Evolutionary conservation across 306 rosid species (phyloP).

Genomic region (Pyrus bretschneideri): DNA sequence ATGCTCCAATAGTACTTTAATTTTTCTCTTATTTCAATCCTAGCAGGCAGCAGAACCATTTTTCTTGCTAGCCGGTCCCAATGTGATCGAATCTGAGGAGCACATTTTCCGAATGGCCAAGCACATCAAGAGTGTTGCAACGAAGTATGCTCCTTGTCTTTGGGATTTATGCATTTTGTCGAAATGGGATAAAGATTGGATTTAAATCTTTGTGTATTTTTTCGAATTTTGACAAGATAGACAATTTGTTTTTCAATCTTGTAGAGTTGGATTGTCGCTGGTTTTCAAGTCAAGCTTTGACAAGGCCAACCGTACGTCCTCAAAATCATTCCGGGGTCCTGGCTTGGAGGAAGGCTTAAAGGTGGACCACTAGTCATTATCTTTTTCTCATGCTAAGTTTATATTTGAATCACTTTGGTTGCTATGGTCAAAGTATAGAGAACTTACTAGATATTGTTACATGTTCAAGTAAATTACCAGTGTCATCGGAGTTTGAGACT

Average conservation of each 20-base stretch:
- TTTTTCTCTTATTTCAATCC: constrained; percentile 15
- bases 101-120: constrained; percentile 76
- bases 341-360: constrained; percentile 86
- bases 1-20: not conserved
- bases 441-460: not conserved
- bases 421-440: not conserved
- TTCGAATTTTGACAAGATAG: constrained; percentile 1
- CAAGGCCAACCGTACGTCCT: constrained; percentile 92
- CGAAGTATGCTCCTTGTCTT: constrained; percentile 45
- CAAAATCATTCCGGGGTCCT: constrained; percentile 94
- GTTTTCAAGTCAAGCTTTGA: constrained; percentile 97
- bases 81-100: constrained; percentile 93
- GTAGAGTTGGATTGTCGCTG: constrained; percentile 81
- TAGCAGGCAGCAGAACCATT: constrained; percentile 73
- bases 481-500: not conserved
- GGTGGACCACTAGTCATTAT: constrained; percentile 34
- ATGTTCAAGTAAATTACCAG: not conserved
- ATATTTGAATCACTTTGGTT: not conserved
- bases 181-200: not conserved
- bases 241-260: constrained; percentile 18
- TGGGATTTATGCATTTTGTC: not conserved
- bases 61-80: constrained; percentile 88
- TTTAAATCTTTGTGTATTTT: not conserved
- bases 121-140: constrained; percentile 53
- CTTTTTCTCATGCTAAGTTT: constrained; percentile 1